These are phyloP conservation scores for Neocallimastix lanati DNA, from an alignment of 192 early-diverging fungal genomes.

Conservation along the genomic window DNA sequence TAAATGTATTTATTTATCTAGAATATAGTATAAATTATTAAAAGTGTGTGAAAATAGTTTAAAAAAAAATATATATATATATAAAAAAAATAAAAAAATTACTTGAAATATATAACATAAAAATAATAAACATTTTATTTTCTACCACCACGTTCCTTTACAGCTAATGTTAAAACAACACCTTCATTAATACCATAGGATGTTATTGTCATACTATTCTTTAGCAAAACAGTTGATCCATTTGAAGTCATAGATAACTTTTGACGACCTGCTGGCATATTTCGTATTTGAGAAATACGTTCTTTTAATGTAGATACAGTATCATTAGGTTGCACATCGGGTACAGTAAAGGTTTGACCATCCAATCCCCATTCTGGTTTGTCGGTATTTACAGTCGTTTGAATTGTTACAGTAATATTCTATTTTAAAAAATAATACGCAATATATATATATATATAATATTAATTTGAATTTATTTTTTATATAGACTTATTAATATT, in stretches of 20 bases:
- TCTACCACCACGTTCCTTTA: background rate
- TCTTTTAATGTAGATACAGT: background rate
- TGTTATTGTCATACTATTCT: background rate
- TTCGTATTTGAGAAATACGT: background rate
- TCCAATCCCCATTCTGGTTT: background rate
- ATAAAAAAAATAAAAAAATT: no score
- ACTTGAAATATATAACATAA: no score
- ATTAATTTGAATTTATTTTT: no score
- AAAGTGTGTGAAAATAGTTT: no score
- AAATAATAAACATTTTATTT: background rate
- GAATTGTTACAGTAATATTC: background rate
- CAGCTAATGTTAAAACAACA: background rate
- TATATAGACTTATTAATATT: no score
- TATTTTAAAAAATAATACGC: no score
- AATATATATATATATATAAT: no score
- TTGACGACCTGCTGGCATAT: background rate
- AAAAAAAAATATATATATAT: no score
- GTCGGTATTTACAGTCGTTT: background rate
- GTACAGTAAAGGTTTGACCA: background rate
- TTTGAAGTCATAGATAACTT: background rate
- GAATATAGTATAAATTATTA: no score
- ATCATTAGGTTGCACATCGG: background rate
- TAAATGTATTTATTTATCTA: no score
- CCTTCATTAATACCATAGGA: background rate
- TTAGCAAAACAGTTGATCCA: background rate